Conservation (phyloP, 2,329 filamentous ascomycete species). For the Fusarium mundagurra region DNA sequence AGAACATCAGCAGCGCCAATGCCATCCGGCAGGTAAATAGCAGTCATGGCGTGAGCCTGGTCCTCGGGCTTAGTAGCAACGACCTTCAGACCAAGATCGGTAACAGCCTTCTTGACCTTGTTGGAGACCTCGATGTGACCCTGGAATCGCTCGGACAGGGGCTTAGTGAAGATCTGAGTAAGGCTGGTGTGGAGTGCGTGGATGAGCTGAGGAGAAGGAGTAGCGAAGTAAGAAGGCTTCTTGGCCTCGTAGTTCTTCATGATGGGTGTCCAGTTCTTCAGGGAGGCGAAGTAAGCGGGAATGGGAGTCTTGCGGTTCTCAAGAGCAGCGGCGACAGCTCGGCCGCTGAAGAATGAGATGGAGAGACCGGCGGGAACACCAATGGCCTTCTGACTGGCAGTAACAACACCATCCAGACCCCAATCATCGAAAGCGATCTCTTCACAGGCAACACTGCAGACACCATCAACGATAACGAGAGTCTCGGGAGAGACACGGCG, state of each 20-base stretch:
- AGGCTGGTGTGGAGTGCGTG: slow-evolving; percentile 92
- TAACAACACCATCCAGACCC: slow-evolving; percentile 92
- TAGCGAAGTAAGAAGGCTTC: slow-evolving; percentile 98
- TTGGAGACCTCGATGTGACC: slow-evolving; percentile 82
- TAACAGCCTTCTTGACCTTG: slow-evolving; percentile 84
- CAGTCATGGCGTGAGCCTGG: slow-evolving; percentile 97
- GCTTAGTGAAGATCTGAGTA: slow-evolving; percentile 82
- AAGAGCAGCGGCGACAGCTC: slow-evolving; percentile 79
- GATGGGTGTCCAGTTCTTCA: slow-evolving; percentile 98
- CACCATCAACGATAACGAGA: slow-evolving; percentile 90
- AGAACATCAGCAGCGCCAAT: slow-evolving; percentile 84
- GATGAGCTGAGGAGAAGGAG: slow-evolving; percentile 91
- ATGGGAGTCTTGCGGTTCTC: slow-evolving; percentile 84
- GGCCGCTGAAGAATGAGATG: slow-evolving; percentile 92
- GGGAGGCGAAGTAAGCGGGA: slow-evolving; percentile 90
- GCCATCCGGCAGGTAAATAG: slow-evolving; percentile 90
- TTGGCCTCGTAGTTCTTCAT: slow-evolving; percentile 99
- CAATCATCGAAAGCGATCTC: slow-evolving; percentile 97
- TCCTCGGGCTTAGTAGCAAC: slow-evolving; percentile 86
- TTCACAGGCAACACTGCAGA: slow-evolving; percentile 96
- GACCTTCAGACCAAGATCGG: slow-evolving; percentile 85
- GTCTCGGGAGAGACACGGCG: slow-evolving; percentile 90
- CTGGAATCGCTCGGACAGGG: slow-evolving; percentile 84
- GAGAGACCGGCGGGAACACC: slow-evolving; percentile 93
- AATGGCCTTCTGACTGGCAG: slow-evolving; percentile 96